Evolutionary conservation across 1,139 yeast species (phyloP).

Genomic region (Suhomyces bokatorum): DNA sequence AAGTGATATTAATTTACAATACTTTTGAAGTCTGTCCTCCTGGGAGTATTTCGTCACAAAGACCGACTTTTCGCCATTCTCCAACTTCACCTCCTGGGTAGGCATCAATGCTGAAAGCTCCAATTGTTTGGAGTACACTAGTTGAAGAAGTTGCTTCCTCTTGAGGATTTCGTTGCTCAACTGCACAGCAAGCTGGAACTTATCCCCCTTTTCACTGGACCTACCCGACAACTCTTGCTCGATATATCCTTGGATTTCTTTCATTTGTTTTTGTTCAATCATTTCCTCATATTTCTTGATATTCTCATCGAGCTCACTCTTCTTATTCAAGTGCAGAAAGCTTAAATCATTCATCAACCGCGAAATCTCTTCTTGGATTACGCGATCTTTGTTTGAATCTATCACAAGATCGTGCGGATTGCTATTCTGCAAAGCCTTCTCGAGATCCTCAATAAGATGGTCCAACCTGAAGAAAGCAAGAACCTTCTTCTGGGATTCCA

Average conservation of each 20-base stretch:
- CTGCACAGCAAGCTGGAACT: constrained; percentile 22
- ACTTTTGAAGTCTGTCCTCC: constrained; percentile 42
- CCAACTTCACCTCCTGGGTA: not conserved
- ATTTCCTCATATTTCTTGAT: constrained; percentile 19
- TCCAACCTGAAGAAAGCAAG: constrained; percentile 41
- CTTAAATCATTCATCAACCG: constrained; percentile 43
- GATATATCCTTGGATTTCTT: constrained; percentile 9
- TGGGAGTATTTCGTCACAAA: constrained; percentile 30
- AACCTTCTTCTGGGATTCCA: constrained; percentile 36
- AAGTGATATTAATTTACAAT: constrained; percentile 43
- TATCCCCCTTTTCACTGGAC: constrained; percentile 11
- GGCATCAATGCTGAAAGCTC: constrained; percentile 17
- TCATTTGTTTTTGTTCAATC: constrained; percentile 17
- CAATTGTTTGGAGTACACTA: constrained; percentile 24
- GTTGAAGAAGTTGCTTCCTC: constrained; percentile 20
- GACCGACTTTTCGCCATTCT: constrained; percentile 13
- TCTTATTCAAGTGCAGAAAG: constrained; percentile 37
- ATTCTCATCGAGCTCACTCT: constrained; percentile 31
- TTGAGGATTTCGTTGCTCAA: constrained; percentile 27
- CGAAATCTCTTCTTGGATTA: constrained; percentile 46
- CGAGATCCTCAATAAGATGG: constrained; percentile 31
- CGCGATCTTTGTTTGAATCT: constrained; percentile 31
- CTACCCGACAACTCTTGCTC: constrained; percentile 4
- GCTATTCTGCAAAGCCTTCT: constrained; percentile 17
- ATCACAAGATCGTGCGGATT: constrained; percentile 20